Evolutionary conservation across 331 rosid genomes (phyloP).

Genomic region (Stylosanthes scabra): DNA sequence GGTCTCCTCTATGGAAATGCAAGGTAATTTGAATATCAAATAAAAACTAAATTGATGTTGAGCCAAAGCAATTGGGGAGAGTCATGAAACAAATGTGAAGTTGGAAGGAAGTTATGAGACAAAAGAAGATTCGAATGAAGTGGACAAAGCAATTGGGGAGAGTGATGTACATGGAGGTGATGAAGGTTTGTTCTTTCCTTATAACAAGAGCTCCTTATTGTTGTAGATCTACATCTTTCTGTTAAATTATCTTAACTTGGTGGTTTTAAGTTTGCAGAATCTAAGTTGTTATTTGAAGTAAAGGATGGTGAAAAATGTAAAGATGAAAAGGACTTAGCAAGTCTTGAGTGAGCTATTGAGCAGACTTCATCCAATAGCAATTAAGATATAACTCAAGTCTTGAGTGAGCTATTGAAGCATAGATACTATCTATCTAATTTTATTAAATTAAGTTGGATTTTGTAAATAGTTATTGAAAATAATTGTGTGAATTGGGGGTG

Average conservation of each 20-base stretch:
- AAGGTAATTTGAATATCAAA: too few species aligned
- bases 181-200: conserved; percentile 41
- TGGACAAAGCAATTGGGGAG: conserved; percentile 17
- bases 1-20: too few species aligned
- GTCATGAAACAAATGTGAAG: conserved; percentile 19
- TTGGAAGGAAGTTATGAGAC: conserved; percentile 17
- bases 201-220: conserved; percentile 1
- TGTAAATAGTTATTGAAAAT: too few species aligned
- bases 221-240: not conserved
- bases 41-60: not conserved
- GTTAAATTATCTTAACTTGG: conserved; percentile 8
- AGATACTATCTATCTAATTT: too few species aligned
- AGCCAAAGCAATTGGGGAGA: too few species aligned
- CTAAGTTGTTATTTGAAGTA: not conserved
- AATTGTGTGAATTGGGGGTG: too few species aligned
- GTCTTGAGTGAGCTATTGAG: conserved; percentile 8
- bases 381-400: too few species aligned
- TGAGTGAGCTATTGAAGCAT: too few species aligned
- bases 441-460: too few species aligned
- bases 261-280: conserved; percentile 38
- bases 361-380: not conserved
- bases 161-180: conserved; percentile 13
- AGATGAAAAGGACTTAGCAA: not conserved
- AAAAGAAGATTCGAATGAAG: not conserved
- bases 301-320: not conserved